Percentiles rank a stretch among this genome's conserved stretches.
These are phyloP conservation scores for Zasmidium cellare DNA, from an alignment of 2,329 filamentous ascomycete species.

Conservation along the genomic window DNA sequence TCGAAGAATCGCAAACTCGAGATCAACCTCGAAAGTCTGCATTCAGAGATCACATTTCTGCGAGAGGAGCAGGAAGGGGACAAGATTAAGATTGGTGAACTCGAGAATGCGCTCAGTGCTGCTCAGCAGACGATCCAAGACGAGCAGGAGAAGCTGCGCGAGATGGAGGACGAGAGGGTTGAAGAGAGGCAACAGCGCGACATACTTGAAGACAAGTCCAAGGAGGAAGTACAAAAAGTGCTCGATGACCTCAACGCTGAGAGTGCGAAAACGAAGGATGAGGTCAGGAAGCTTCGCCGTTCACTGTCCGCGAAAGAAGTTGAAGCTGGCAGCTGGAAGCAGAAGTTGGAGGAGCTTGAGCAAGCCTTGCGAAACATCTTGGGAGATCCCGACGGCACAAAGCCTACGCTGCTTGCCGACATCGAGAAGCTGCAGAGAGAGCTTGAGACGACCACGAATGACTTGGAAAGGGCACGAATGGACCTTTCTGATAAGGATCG, in stretches of 20 bases:
- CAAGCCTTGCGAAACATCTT: conserved; percentile 82
- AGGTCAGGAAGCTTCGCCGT: conserved; percentile 78
- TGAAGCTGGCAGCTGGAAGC: conserved; percentile 88
- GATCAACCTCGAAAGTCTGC: conserved; percentile 88
- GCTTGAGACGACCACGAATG: conserved; percentile 77
- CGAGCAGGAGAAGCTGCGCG: conserved; percentile 68
- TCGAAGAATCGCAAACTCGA: conserved; percentile 84
- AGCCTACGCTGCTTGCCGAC: conserved; percentile 80
- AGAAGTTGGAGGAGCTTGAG: conserved; percentile 85
- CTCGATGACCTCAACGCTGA: conserved; percentile 91
- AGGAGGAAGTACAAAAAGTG: conserved; percentile 91
- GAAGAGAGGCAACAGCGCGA: conserved; percentile 85
- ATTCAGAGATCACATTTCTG: conserved; percentile 90
- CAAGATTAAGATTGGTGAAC: conserved; percentile 95
- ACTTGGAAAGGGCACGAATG: conserved; percentile 76
- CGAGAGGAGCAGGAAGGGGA: conserved; percentile 95
- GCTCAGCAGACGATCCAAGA: conserved; percentile 79
- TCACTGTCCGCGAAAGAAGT: conserved; percentile 79
- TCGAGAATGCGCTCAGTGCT: conserved; percentile 79
- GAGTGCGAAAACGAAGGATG: conserved; percentile 78
- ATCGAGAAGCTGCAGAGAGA: conserved; percentile 83
- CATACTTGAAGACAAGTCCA: conserved; percentile 81
- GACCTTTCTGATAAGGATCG: conserved; percentile 87
- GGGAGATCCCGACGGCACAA: conserved; percentile 82
- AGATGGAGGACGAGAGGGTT: conserved; percentile 63